Evolutionary conservation across 1,139 yeast species (phyloP).

Genomic region (Geotrichum europaeum): DNA sequence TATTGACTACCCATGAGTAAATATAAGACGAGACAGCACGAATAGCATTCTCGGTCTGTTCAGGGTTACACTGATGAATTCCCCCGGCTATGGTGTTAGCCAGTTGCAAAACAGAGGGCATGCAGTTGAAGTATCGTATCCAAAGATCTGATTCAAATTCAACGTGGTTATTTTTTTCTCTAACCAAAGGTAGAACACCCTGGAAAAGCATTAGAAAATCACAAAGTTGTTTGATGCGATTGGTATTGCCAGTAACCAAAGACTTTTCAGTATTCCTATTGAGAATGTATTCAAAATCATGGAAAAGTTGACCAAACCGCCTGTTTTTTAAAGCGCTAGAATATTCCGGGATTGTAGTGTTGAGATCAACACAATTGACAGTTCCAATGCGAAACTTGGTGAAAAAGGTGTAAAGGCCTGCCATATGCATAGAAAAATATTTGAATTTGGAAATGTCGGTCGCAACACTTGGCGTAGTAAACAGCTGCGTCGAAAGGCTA

Average conservation of each 20-base stretch:
- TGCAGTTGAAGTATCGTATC: slow-evolving; percentile 72
- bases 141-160: slow-evolving; percentile 88
- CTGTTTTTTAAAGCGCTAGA: slow-evolving; percentile 55
- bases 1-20: slow-evolving; percentile 27
- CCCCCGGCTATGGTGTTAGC: slow-evolving; percentile 37
- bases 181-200: slow-evolving; percentile 65
- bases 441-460: slow-evolving; percentile 64
- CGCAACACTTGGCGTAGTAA: slow-evolving; percentile 78
- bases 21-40: slow-evolving; percentile 26
- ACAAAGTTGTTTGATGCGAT: slow-evolving; percentile 44
- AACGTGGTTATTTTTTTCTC: slow-evolving; percentile 79
- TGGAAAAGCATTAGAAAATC: slow-evolving; percentile 69
- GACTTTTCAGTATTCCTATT: slow-evolving; percentile 58
- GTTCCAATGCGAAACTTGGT: slow-evolving; percentile 51
- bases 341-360: slow-evolving; percentile 32
- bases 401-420: slow-evolving; percentile 60
- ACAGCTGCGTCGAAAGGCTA: slow-evolving; percentile 74
- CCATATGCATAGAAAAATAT: slow-evolving; percentile 59
- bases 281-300: slow-evolving; percentile 74
- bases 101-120: slow-evolving; percentile 42
- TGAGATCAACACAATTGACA: slow-evolving; percentile 42
- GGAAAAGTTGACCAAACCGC: slow-evolving; percentile 77
- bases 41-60: slow-evolving; percentile 24
- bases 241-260: slow-evolving; percentile 30
- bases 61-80: slow-evolving; percentile 22